phyloP scores from a whole-genome alignment of 495 filamentous ascomycete genomes.

The Paragyromitra xinjiangensis region DNA sequence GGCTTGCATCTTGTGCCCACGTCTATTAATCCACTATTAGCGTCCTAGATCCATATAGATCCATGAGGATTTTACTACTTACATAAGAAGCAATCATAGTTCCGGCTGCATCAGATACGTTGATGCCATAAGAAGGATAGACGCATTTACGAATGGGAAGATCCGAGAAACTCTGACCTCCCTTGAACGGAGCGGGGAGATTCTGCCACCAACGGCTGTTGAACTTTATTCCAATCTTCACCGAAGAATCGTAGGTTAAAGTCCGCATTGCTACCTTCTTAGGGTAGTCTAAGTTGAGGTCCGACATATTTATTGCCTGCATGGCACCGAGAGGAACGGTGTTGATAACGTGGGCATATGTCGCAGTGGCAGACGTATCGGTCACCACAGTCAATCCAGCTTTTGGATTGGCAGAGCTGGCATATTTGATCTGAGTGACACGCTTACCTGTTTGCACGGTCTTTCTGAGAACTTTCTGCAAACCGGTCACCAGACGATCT shows the following conservation, averaged over 20 bases:
- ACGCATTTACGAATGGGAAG: constrained; percentile 59
- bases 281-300: constrained; percentile 36
- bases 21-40: constrained; percentile 11
- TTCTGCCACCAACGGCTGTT: constrained; percentile 55
- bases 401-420: background rate
- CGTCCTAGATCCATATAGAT: no score
- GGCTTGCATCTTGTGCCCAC: constrained; percentile 19
- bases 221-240: constrained; percentile 58
- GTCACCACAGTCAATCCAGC: constrained; percentile 20
- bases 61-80: background rate
- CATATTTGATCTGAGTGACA: constrained; percentile 20
- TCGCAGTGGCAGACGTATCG: constrained; percentile 13
- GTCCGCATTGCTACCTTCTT: constrained; percentile 53
- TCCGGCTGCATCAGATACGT: constrained; percentile 28
- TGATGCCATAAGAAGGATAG: constrained; percentile 61
- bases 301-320: constrained; percentile 55
- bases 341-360: constrained; percentile 55
- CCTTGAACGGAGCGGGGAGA: constrained; percentile 39
- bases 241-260: constrained; percentile 53
- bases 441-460: constrained; percentile 17
- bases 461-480: constrained; percentile 22
- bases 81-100: constrained; percentile 30
- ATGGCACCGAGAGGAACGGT: constrained; percentile 56
- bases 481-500: constrained; percentile 9
- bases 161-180: constrained; percentile 59